phyloP scores from a whole-genome alignment of 495 filamentous ascomycete species.

The Penicillium goetzii region DNA sequence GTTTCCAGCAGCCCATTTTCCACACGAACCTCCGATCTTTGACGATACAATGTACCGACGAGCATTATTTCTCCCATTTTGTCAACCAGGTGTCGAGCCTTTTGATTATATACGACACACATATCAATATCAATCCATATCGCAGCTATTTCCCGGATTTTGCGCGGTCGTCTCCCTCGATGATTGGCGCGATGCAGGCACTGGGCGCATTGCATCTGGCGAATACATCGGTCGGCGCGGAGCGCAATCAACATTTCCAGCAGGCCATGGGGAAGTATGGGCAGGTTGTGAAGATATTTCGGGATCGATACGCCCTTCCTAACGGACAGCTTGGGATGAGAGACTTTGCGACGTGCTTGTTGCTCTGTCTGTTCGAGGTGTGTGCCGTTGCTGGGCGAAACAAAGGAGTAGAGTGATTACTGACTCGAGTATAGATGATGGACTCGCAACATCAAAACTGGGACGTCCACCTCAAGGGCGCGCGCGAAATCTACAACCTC shows the following conservation, averaged over 20 bases:
- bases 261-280: constrained; percentile 49
- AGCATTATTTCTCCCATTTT: constrained; percentile 45
- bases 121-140: constrained; percentile 43
- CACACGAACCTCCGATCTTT: constrained; percentile 27
- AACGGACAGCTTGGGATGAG: constrained; percentile 35
- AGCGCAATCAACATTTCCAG: constrained; percentile 44
- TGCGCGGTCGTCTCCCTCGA: constrained; percentile 41
- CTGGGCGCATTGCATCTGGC: constrained; percentile 48
- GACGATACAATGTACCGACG: constrained; percentile 34
- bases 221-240: constrained; percentile 40
- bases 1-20: constrained; percentile 35
- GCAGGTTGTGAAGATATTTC: constrained; percentile 43
- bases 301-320: constrained; percentile 35
- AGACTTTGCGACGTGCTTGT: constrained; percentile 46
- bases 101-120: constrained; percentile 44
- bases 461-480: constrained; percentile 47
- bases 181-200: constrained; percentile 50
- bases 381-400: not conserved
- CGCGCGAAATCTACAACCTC: constrained; percentile 46
- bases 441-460: constrained; percentile 49
- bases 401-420: not conserved
- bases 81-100: constrained; percentile 44
- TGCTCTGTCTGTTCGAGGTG: constrained; percentile 49
- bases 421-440: constrained; percentile 43
- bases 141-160: constrained; percentile 44